A percentile compares a stretch with the other conserved stretches of the same genome.
phyloP scores from a whole-genome alignment of 441 rosid genomes.

The Gossypium gossypioides region DNA sequence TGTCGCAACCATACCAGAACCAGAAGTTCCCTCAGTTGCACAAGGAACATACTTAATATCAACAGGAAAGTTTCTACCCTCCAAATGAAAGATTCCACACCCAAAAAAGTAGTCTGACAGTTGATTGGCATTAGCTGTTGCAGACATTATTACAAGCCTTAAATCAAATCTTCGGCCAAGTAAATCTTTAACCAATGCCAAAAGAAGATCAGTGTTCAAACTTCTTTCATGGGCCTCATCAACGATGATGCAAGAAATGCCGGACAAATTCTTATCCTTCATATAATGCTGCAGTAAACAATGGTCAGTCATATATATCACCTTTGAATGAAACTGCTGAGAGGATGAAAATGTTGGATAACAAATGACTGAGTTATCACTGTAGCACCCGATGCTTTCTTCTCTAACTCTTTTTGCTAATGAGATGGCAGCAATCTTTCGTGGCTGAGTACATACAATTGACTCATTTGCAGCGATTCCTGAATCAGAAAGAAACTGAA shows the following conservation, averaged over 20 bases:
- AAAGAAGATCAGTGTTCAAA: constrained; percentile 79
- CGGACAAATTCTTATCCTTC: constrained; percentile 55
- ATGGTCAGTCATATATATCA: constrained; percentile 73
- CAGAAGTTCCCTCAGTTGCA: constrained; percentile 28
- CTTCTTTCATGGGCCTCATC: constrained; percentile 98
- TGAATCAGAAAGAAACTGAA: constrained; percentile 85
- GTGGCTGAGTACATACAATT: constrained; percentile 79
- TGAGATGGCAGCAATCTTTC: constrained; percentile 72
- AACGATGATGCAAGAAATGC: constrained; percentile 67
- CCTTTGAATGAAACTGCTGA: constrained; percentile 49
- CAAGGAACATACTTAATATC: constrained; percentile 57
- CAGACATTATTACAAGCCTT: constrained; percentile 86
- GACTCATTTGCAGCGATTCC: constrained; percentile 48
- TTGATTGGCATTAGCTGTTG: constrained; percentile 73
- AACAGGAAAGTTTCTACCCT: constrained; percentile 74
- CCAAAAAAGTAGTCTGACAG: constrained; percentile 67
- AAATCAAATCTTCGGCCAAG: constrained; percentile 46
- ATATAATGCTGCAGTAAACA: constrained; percentile 69
- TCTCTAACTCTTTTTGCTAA: constrained; percentile 62
- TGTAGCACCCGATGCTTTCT: constrained; percentile 64
- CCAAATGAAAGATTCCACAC: constrained; percentile 45
- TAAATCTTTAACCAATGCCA: constrained; percentile 65
- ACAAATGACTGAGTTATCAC: constrained; percentile 37
- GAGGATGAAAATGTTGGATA: constrained; percentile 49
- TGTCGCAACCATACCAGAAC: constrained; percentile 36